phyloP scores from a whole-genome alignment of 352 stramenopile genomes.

The Discostella stelligera region DNA sequence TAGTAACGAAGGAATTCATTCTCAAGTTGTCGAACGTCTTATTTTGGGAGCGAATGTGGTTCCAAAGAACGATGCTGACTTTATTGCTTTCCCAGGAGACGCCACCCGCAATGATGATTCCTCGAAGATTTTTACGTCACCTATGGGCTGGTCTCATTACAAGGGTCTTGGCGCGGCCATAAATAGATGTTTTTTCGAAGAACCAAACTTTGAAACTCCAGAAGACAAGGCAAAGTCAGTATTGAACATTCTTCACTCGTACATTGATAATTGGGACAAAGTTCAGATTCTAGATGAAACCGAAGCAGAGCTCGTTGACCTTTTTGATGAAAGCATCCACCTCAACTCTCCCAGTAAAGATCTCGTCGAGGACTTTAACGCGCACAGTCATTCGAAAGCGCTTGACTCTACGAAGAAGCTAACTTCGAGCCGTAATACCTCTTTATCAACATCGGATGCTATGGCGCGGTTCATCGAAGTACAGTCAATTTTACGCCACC shows the following conservation, averaged over 20 bases:
- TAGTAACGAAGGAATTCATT: constrained; percentile 47
- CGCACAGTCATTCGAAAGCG: constrained; percentile 19
- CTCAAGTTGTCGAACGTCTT: constrained; percentile 70
- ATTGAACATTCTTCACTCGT: constrained; percentile 63
- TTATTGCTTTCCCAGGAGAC: constrained; percentile 51
- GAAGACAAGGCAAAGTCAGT: constrained; percentile 51
- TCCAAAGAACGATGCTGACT: constrained; percentile 60
- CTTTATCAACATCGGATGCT: constrained; percentile 66
- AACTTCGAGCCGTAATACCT: not conserved
- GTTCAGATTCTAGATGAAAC: constrained; percentile 59
- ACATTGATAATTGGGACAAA: constrained; percentile 79
- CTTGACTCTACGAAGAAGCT: constrained; percentile 16
- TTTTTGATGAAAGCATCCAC: constrained; percentile 74
- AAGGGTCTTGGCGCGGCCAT: constrained; percentile 56
- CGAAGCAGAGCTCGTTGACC: constrained; percentile 75
- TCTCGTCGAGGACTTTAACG: constrained; percentile 27
- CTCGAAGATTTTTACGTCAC: constrained; percentile 30
- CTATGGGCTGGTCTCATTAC: constrained; percentile 64
- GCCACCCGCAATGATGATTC: constrained; percentile 20
- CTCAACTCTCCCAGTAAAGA: constrained; percentile 34
- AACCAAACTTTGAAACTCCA: constrained; percentile 15
- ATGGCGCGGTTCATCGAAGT: constrained; percentile 81
- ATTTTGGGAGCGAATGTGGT: constrained; percentile 71
- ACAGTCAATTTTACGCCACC: constrained; percentile 64
- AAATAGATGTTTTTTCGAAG: constrained; percentile 50